These are phyloP conservation scores for Sphaerulina populicola DNA, from an alignment of 2,329 filamentous ascomycete species.

Conservation along the genomic window DNA sequence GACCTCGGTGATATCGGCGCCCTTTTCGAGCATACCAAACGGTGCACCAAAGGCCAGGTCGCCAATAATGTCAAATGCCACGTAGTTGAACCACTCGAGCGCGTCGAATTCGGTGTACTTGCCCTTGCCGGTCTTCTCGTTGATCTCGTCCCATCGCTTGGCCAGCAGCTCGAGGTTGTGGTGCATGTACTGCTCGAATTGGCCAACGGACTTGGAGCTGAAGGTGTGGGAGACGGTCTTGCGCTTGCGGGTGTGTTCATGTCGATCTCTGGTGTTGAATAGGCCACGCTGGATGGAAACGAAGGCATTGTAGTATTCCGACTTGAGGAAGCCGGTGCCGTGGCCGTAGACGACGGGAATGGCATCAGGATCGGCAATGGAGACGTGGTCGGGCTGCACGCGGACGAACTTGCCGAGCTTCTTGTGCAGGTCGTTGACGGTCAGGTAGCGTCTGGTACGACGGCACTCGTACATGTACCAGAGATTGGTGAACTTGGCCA, in stretches of 20 bases:
- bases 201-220: slow-evolving; percentile 66
- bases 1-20: slow-evolving; percentile 40
- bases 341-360: slow-evolving; percentile 68
- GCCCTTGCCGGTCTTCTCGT: slow-evolving; percentile 44
- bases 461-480: slow-evolving; percentile 65
- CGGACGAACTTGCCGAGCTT: slow-evolving; percentile 70
- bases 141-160: slow-evolving; percentile 61
- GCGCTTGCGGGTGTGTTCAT: slow-evolving; percentile 77
- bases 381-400: slow-evolving; percentile 77
- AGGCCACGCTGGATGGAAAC: slow-evolving; percentile 77
- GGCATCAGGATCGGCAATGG: slow-evolving; percentile 69
- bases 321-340: slow-evolving; percentile 45
- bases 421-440: slow-evolving; percentile 65
- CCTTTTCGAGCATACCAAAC: slow-evolving; percentile 73
- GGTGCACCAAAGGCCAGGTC: slow-evolving; percentile 50
- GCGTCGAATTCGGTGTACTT: slow-evolving; percentile 51
- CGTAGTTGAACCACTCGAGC: slow-evolving; percentile 69
- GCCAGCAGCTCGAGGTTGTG: slow-evolving; percentile 67
- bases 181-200: slow-evolving; percentile 76
- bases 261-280: slow-evolving; percentile 79
- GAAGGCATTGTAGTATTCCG: slow-evolving; percentile 82
- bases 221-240: slow-evolving; percentile 86
- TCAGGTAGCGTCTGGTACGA: slow-evolving; percentile 49
- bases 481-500: slow-evolving; percentile 62
- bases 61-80: slow-evolving; percentile 73